Conservation (phyloP, 345 rosid genomes). For the Populus simonii region DNA sequence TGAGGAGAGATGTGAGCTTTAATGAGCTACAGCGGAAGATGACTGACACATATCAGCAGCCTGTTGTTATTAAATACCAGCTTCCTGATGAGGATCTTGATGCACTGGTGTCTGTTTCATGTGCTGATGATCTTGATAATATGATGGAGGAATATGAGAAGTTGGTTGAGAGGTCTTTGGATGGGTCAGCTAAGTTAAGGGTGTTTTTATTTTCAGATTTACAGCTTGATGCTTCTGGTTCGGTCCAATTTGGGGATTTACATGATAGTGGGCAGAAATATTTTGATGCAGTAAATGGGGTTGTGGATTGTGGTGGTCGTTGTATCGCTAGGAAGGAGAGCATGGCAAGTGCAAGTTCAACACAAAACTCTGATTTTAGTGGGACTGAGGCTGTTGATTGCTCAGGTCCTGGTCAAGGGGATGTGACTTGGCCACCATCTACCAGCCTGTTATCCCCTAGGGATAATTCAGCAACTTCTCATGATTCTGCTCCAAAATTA, state of each 20-base stretch:
- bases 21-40: conserved; percentile 56
- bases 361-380: conserved; percentile 63
- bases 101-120: conserved; percentile 69
- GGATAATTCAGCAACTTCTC: conserved; percentile 26
- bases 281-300: conserved; percentile 69
- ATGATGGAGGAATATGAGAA: conserved; percentile 85
- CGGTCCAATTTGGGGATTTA: conserved; percentile 48
- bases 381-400: conserved; percentile 48
- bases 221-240: conserved; percentile 47
- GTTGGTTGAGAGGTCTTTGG: conserved; percentile 53
- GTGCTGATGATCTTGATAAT: conserved; percentile 71
- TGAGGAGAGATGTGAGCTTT: conserved; percentile 49
- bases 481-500: conserved; percentile 33
- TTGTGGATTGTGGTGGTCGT: conserved; percentile 31
- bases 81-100: conserved; percentile 86
- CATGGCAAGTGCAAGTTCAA: conserved; percentile 55
- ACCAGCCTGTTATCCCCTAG: conserved; percentile 34
- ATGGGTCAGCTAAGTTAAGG: conserved; percentile 70
- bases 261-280: conserved; percentile 57
- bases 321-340: conserved; percentile 57
- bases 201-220: conserved; percentile 58
- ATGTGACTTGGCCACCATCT: conserved; percentile 30
- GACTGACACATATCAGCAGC: conserved; percentile 49
- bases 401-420: conserved; percentile 38
- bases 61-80: conserved; percentile 64